Base-by-base conservation (phyloP, 306 rosid genomes). In the Astragalus membranaceus region DNA sequence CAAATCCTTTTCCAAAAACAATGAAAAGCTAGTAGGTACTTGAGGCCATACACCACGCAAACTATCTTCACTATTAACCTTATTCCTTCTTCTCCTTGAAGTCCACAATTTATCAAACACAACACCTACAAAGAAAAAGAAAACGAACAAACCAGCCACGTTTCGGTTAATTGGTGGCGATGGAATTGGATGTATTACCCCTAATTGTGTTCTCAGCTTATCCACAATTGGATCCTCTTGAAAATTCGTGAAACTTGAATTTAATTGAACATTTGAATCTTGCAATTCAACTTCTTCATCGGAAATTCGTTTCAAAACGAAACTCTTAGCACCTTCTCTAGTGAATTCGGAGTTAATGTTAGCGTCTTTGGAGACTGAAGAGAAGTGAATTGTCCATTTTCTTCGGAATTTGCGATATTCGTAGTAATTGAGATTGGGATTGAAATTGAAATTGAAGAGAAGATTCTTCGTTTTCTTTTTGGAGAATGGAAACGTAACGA, bases 51-150 rank as follows among this genome's bases (percentile, higher is more conserved):
- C 92, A 26, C 88, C 92, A 1, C 85, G 85, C 55, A 72, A 64
- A 5, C 82, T 79, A 5, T 80, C 86, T 12, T 63, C 90, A 26
- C 76, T 67, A 14, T 62, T 49, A 44, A 42, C 57, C 52, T 72
- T 84, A 49, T 67, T 78, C 43, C 61, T 84, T 85, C 87, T 87
- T 76, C 91, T 88, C 78, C 89, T 77, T 35, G 77, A 84, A 41
- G 88, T 87, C 99, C 97, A 95, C 7, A 95, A 37, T 33, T 95
- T 95, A 55, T 95, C 99, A 62, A 95, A 95, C 23, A 33, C 91
- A 6, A 91, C 91, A 1, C 99, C 99, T 0, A 95, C 95, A 67
- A 95, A 87, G 95, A 95, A 95, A 70, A 95, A 95, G 79, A 95
- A 87, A 6, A 85, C 96, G 39, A 95, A 95, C 57, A 89, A 51